phyloP scores from a whole-genome alignment of 2,329 filamentous ascomycete genomes.

The Niveomyces coronatus region DNA sequence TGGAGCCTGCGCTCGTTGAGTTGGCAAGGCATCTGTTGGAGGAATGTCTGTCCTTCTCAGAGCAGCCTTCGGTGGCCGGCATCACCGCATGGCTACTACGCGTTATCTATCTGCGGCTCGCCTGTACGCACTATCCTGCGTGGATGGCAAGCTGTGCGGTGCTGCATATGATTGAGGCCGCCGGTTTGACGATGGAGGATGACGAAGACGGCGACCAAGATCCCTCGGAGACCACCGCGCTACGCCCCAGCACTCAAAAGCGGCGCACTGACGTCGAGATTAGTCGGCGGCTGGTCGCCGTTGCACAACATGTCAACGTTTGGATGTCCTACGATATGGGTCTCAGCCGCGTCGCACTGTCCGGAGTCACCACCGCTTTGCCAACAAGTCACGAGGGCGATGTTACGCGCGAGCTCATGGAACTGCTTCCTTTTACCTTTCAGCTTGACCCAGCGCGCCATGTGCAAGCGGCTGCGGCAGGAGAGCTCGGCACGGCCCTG shows the following conservation, averaged over 20 bases:
- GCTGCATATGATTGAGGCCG: conserved; percentile 49
- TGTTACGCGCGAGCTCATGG: conserved; percentile 37
- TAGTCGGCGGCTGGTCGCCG: conserved; percentile 33
- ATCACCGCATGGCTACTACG: conserved; percentile 43
- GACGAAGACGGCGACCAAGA: conserved; percentile 19
- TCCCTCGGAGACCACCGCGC: too few relatives aligned
- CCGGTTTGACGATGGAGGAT: conserved; percentile 33
- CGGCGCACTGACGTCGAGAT: conserved; percentile 26
- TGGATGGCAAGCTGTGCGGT: conserved; percentile 48
- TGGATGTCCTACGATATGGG: conserved; percentile 52
- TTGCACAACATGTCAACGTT: conserved; percentile 46
- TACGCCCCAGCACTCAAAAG: conserved; percentile 13
- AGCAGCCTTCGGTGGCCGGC: conserved; percentile 24
- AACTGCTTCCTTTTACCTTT: conserved; percentile 41
- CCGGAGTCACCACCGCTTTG: conserved; percentile 32
- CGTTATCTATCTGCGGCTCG: conserved; percentile 41
- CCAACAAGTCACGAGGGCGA: conserved; percentile 29
- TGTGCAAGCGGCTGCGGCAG: conserved; percentile 25
- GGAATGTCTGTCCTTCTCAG: conserved; percentile 22
- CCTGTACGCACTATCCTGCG: conserved; percentile 40
- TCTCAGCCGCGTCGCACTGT: conserved; percentile 38
- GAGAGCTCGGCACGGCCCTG: conserved; percentile 34
- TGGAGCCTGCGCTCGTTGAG: conserved; percentile 36
- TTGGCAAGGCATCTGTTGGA: conserved; percentile 36
- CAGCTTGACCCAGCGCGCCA: conserved; percentile 42